Evolutionary conservation across 106 monocot genomes (phyloP), one percentile per base, ranked within the genome.

Genomic region (Allium cepa): DNA sequence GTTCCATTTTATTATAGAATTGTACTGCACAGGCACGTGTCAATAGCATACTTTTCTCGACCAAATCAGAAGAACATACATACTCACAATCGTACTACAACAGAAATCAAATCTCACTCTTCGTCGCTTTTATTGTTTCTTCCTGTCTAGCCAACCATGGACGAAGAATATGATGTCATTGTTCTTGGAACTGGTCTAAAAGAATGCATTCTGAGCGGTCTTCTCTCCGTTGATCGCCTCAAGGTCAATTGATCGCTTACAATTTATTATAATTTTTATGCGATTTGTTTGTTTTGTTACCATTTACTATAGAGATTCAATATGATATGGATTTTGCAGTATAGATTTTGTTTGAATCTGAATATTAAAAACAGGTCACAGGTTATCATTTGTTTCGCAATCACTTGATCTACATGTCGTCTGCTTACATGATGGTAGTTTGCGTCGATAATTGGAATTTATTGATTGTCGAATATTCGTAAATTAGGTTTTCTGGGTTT

Each of bases 161-260:
- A 91, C 72, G 86, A 87, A 66, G 79, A 84, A 71, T 91, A 91
- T 65, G 84, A 91, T 17, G 87, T 87, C 57, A 84, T 91, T 64
- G 91, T 87, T 62, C 87, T 91, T 11, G 87, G 87, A 2, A 91
- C 87, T 49, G 91, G 84, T 8, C 91, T 91, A 66, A 87, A 91
- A 75, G 84, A 91, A 72, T 87, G 91, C 76, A 87, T 91, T 67
- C 87, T 91, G 69, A 87, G 87, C 53, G 91, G 91, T 59, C 91
- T 91, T 57, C 91, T 91, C 74, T 87, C 87, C 69, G 91, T 91
- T 70, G 91, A 91, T 55, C 79, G 90, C 81, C 87, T 87, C 77
- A 91, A 87, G 90, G 90, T 91, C 57, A 17, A 52, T 53, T 78
- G n/a, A 8, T 59, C 13, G 3, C 36, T 36, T 36, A 36, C 10